A percentile compares a stretch with the other conserved stretches of the same genome.
Conservation (phyloP, 23 red algal species). For the Gracilaria gracilis region DNA sequence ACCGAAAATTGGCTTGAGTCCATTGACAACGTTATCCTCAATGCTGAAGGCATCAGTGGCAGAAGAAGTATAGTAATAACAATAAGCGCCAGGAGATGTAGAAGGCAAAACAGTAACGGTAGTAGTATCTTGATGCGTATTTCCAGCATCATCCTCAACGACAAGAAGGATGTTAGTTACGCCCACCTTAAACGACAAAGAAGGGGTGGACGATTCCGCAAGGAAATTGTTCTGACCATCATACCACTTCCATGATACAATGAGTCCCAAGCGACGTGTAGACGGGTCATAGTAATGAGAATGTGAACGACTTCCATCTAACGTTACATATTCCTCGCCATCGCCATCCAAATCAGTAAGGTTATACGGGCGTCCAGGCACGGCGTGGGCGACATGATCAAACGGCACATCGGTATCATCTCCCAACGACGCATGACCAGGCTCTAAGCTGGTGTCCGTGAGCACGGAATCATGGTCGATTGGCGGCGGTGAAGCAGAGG, state of each 20-base stretch:
- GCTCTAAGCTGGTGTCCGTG: background rate
- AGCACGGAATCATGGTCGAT: background rate
- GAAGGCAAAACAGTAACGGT: conserved; percentile 46
- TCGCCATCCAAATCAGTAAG: conserved; percentile 67
- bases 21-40: conserved; percentile 48
- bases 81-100: conserved; percentile 33
- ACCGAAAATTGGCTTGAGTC: conserved; percentile 49
- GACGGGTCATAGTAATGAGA: conserved; percentile 66
- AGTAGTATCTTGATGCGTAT: conserved; percentile 53
- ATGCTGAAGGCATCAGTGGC: background rate
- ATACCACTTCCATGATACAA: conserved; percentile 56
- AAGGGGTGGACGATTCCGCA: conserved; percentile 21
- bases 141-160: conserved; percentile 61
- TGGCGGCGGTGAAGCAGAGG: background rate
- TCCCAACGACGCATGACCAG: background rate
- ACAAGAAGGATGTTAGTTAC: conserved; percentile 34
- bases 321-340: conserved; percentile 48
- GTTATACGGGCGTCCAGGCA: conserved; percentile 48
- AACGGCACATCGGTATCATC: conserved; percentile 40
- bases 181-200: conserved; percentile 58
- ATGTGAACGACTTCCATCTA: conserved; percentile 68
- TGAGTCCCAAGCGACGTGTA: conserved; percentile 16
- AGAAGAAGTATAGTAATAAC: conserved; percentile 59
- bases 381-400: conserved; percentile 77
- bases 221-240: conserved; percentile 26